These are phyloP conservation scores for Xerophyta viscosa DNA, from an alignment of 106 monocot genomes.

Conservation along the genomic window DNA sequence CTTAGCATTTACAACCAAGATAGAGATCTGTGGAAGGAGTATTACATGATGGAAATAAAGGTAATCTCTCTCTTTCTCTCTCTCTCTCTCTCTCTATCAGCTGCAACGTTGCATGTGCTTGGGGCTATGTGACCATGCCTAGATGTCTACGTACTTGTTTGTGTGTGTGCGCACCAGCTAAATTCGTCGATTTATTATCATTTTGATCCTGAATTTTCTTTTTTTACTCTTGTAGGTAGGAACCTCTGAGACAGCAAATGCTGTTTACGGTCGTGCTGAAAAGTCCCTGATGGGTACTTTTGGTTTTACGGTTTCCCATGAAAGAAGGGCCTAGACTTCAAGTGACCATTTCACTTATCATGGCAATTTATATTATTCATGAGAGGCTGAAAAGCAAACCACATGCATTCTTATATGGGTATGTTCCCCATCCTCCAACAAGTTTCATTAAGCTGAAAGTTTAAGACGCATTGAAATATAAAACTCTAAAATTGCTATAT, in stretches of 20 bases:
- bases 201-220: neutral
- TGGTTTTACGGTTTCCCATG: conserved; percentile 74
- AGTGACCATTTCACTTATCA: conserved; percentile 78
- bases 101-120: too few relatives aligned
- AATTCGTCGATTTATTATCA: too few relatives aligned
- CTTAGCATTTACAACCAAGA: conserved; percentile 35
- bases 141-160: too few relatives aligned
- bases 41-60: conserved; percentile 63
- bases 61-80: conserved; percentile 12
- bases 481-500: too few relatives aligned
- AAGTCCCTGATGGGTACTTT: conserved; percentile 33
- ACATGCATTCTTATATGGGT: conserved; percentile 80
- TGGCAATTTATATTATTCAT: conserved; percentile 78
- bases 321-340: conserved; percentile 98
- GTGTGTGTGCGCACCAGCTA: too few relatives aligned
- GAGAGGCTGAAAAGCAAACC: conserved; percentile 48
- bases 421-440: conserved; percentile 14
- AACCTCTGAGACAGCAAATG: conserved; percentile 43
- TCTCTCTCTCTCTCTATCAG: too few relatives aligned
- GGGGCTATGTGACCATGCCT: too few relatives aligned
- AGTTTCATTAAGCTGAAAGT: neutral
- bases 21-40: conserved; percentile 64
- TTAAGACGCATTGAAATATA: too few relatives aligned
- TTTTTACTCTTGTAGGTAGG: conserved; percentile 27
- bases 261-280: conserved; percentile 47